A percentile compares a stretch with the other conserved stretches of the same genome.
Evolutionary conservation across 1,284 basidiomycete genomes (phyloP).

Genomic region (Cryptococcus maquisensis): DNA sequence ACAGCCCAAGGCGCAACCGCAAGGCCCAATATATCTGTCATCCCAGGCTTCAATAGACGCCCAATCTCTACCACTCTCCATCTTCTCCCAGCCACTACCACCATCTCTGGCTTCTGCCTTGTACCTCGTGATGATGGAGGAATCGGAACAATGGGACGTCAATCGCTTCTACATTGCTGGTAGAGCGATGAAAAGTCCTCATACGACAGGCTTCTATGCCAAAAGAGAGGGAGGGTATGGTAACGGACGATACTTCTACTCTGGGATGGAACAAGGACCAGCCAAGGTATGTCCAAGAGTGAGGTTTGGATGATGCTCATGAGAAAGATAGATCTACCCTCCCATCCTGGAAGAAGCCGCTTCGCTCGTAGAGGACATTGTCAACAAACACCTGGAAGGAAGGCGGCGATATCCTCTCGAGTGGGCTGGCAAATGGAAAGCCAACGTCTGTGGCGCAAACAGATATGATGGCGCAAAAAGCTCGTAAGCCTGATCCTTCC

Average conservation of each 20-base stretch:
- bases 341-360: constrained; percentile 74
- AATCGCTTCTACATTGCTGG: constrained; percentile 44
- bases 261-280: constrained; percentile 18
- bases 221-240: constrained; percentile 13
- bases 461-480: constrained; percentile 79
- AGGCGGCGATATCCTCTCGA: constrained; percentile 65
- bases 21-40: constrained; percentile 32
- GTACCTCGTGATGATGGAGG: constrained; percentile 53
- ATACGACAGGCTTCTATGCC: constrained; percentile 51
- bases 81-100: constrained; percentile 57
- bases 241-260: constrained; percentile 26
- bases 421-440: constrained; percentile 72
- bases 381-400: constrained; percentile 67
- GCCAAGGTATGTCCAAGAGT: constrained; percentile 11
- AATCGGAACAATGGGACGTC: constrained; percentile 34
- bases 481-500: constrained; percentile 24
- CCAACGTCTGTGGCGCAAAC: constrained; percentile 88
- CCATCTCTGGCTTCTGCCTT: constrained; percentile 58
- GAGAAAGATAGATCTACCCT: constrained; percentile 55
- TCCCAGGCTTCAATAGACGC: constrained; percentile 56
- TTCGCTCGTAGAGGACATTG: constrained; percentile 65
- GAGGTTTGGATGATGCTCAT: background rate
- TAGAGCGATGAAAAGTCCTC: constrained; percentile 56
- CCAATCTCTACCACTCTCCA: constrained; percentile 46
- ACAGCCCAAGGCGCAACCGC: constrained; percentile 16